Percentiles rank a stretch among this genome's conserved stretches.
Evolutionary conservation across 768 basidiomycete genomes (phyloP).

Genomic region (Collybia sordida): DNA sequence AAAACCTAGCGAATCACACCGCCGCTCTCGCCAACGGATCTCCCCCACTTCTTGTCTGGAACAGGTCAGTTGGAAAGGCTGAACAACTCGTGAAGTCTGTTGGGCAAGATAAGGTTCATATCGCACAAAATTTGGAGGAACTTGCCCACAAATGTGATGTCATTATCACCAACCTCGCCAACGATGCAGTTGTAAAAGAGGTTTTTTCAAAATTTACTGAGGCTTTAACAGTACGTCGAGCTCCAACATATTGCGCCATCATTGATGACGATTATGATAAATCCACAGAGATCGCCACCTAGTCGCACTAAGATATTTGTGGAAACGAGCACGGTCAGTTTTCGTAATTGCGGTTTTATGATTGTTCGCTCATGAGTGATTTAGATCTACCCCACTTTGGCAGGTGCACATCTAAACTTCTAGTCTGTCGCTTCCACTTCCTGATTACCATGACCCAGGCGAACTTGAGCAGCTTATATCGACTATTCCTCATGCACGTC

Average conservation of each 20-base stretch:
- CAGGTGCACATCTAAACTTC: slow-evolving; percentile 29
- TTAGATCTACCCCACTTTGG: slow-evolving; percentile 56
- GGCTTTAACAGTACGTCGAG: slow-evolving; percentile 58
- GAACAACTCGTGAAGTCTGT: slow-evolving; percentile 57
- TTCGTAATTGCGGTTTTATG: not conserved
- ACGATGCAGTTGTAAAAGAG: slow-evolving; percentile 66
- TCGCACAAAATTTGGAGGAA: slow-evolving; percentile 58
- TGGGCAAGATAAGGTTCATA: slow-evolving; percentile 48
- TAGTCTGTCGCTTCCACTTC: not conserved
- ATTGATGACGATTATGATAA: too few relatives aligned
- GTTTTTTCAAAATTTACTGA: slow-evolving; percentile 62
- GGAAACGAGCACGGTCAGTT: slow-evolving; percentile 77
- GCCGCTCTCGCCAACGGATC: slow-evolving; percentile 31
- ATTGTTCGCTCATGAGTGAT: not conserved
- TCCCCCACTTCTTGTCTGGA: slow-evolving; percentile 70
- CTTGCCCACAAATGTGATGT: slow-evolving; percentile 70
- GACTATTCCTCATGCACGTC: slow-evolving; percentile 52
- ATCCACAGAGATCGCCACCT: slow-evolving; percentile 37
- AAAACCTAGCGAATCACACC: slow-evolving; percentile 67
- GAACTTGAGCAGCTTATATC: slow-evolving; percentile 72
- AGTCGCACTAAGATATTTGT: slow-evolving; percentile 72
- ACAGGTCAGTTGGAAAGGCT: slow-evolving; percentile 64
- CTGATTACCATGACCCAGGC: slow-evolving; percentile 30
- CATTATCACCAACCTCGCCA: slow-evolving; percentile 71
- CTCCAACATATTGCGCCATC: not conserved